These are phyloP conservation scores for Neofusicoccum sp. DNA, from an alignment of 2,329 filamentous ascomycete genomes.

Conservation along the genomic window DNA sequence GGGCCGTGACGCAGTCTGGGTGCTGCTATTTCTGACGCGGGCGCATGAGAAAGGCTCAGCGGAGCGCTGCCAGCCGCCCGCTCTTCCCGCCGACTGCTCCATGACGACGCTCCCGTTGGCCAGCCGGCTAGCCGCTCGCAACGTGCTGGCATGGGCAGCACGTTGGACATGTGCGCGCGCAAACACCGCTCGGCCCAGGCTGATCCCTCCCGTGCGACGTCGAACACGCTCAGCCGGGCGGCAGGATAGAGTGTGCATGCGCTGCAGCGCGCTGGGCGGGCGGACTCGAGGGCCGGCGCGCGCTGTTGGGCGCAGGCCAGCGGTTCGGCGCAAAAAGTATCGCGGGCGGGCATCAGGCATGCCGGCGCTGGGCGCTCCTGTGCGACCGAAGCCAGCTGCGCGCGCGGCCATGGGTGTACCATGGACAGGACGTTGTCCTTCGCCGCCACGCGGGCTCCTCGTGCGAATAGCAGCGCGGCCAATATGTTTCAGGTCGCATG, in stretches of 20 bases:
- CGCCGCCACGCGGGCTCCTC: constrained; percentile 15
- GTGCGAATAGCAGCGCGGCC: constrained; percentile 15
- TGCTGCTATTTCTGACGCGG: constrained; percentile 2
- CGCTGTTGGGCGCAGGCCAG: neutral
- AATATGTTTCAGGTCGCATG: constrained; percentile 13
- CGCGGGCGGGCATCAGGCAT: neutral
- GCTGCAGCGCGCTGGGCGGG: neutral
- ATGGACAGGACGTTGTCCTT: constrained; percentile 7
- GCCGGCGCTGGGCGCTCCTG: neutral
- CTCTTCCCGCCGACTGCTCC: neutral
- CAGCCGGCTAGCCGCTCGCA: neutral
- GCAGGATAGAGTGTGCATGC: constrained; percentile 12
- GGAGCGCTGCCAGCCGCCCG: neutral
- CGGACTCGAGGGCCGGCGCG: neutral
- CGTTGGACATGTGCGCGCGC: constrained; percentile 6
- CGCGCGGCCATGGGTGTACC: constrained; percentile 4
- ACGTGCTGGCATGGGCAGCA: constrained; percentile 9
- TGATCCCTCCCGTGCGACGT: constrained; percentile 14
- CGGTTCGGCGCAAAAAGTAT: neutral
- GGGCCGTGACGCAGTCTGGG: no score
- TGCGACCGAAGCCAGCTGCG: constrained; percentile 13
- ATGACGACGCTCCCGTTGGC: neutral
- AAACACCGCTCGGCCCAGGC: no score
- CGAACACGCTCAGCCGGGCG: neutral
- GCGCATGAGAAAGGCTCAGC: neutral